Evolutionary conservation across 495 filamentous ascomycete species (phyloP).

Genomic region (Aspergillus nidulans): DNA sequence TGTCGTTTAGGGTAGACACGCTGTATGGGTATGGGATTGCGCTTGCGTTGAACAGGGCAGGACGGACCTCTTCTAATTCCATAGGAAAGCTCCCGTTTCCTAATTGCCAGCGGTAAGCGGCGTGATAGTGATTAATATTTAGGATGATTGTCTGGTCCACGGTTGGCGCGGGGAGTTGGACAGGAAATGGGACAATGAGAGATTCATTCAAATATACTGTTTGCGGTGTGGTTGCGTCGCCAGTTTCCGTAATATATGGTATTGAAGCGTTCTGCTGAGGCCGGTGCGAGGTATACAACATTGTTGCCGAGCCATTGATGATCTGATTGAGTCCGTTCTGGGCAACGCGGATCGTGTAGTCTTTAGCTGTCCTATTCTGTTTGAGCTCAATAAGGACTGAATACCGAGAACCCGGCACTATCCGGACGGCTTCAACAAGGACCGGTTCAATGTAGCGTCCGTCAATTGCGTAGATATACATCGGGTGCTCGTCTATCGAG

Average conservation of each 20-base stretch:
- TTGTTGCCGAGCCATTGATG: conserved; percentile 29
- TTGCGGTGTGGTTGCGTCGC: conserved; percentile 26
- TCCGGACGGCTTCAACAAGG: conserved; percentile 28
- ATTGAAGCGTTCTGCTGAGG: conserved; percentile 11
- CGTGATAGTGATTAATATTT: conserved; percentile 32
- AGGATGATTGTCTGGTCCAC: conserved; percentile 38
- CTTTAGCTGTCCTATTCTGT: conserved; percentile 26
- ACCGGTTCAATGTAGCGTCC: conserved; percentile 38
- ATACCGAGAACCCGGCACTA: conserved; percentile 34
- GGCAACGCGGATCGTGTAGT: conserved; percentile 38
- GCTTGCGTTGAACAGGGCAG: conserved; percentile 44
- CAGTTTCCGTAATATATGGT: conserved; percentile 41
- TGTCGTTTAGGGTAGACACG: conserved; percentile 47
- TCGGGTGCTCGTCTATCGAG: conserved; percentile 40
- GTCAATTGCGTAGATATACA: conserved; percentile 44
- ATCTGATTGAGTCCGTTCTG: conserved; percentile 29
- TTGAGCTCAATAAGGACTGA: conserved; percentile 38
- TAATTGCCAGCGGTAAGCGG: conserved; percentile 45
- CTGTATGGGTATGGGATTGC: conserved; percentile 37
- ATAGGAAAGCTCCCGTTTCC: conserved; percentile 32
- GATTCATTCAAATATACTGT: conserved; percentile 39
- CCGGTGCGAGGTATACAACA: conserved; percentile 21
- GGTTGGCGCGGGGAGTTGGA: conserved; percentile 27
- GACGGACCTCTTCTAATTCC: conserved; percentile 29
- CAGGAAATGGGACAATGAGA: conserved; percentile 39